A percentile compares a stretch with the other conserved stretches of the same genome.
These are phyloP conservation scores for Lagenidium giganteum DNA, from an alignment of 352 stramenopile species.

Conservation along the genomic window DNA sequence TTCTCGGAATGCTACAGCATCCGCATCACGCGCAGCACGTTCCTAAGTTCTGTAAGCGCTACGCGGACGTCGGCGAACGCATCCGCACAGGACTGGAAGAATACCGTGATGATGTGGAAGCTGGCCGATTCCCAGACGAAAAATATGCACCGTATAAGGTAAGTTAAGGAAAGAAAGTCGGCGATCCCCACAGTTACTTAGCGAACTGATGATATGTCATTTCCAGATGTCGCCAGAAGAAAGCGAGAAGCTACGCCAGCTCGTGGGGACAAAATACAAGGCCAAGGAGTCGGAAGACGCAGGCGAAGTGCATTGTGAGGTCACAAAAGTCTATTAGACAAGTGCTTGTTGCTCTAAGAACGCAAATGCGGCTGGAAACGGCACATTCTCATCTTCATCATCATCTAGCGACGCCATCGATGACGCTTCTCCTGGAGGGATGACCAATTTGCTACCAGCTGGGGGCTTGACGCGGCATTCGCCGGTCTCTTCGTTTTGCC, in stretches of 20 bases:
- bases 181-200: no score
- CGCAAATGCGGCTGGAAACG: constrained; percentile 63
- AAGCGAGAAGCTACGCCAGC: constrained; percentile 55
- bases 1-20: constrained; percentile 98
- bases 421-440: constrained; percentile 8
- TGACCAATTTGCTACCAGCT: constrained; percentile 2
- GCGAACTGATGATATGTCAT: neutral
- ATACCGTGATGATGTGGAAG: constrained; percentile 97
- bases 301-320: constrained; percentile 36
- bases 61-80: constrained; percentile 92
- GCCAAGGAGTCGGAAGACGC: constrained; percentile 18
- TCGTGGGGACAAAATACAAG: constrained; percentile 59
- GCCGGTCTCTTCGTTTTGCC: constrained; percentile 60
- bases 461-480: constrained; percentile 38
- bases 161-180: no score
- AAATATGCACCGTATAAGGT: constrained; percentile 95
- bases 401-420: constrained; percentile 1
- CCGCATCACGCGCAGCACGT: constrained; percentile 95
- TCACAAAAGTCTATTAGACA: constrained; percentile 79
- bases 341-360: constrained; percentile 41
- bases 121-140: constrained; percentile 89
- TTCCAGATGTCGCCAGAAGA: constrained; percentile 78
- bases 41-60: constrained; percentile 98
- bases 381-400: constrained; percentile 20
- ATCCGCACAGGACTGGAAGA: constrained; percentile 91